Percentiles rank a stretch among this genome's conserved stretches.
These are phyloP conservation scores for Tagetes patula DNA, from an alignment of 129 eudicot species.

Conservation along the genomic window DNA sequence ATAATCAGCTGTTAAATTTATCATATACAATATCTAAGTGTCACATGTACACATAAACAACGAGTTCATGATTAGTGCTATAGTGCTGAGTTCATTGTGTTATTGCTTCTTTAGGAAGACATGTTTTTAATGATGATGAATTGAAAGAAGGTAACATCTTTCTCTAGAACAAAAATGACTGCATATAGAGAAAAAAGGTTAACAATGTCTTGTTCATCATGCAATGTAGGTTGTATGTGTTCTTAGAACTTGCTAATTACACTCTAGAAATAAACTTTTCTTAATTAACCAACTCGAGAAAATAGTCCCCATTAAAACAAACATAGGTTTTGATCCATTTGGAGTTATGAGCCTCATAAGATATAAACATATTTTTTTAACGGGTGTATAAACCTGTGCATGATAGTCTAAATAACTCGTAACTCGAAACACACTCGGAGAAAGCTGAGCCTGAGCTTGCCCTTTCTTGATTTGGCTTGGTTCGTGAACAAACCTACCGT, in stretches of 20 bases:
- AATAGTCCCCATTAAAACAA: too few relatives aligned
- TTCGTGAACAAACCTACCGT: too few relatives aligned
- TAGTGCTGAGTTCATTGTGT: conserved; percentile 23
- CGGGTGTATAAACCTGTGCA: too few relatives aligned
- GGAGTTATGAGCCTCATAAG: too few relatives aligned
- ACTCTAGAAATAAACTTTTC: background rate
- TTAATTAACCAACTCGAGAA: background rate
- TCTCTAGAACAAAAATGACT: conserved; percentile 4
- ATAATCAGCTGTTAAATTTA: too few relatives aligned
- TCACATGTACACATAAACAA: background rate
- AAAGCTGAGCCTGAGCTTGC: too few relatives aligned
- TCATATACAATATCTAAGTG: too few relatives aligned
- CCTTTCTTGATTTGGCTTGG: too few relatives aligned
- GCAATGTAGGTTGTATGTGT: conserved; percentile 15
- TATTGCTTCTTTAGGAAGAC: conserved; percentile 32
- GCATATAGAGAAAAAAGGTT: background rate
- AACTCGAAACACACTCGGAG: too few relatives aligned
- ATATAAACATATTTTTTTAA: too few relatives aligned
- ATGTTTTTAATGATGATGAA: conserved; percentile 23
- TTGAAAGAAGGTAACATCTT: conserved; percentile 13
- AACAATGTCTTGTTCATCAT: background rate
- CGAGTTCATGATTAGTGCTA: conserved; percentile 22
- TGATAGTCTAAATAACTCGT: too few relatives aligned
- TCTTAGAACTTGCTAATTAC: background rate
- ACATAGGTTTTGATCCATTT: too few relatives aligned